Evolutionary conservation across 2,329 filamentous ascomycete species (phyloP), one percentile per base, ranked within the genome.

Genomic region (Penicillium fuscoglaucum): DNA sequence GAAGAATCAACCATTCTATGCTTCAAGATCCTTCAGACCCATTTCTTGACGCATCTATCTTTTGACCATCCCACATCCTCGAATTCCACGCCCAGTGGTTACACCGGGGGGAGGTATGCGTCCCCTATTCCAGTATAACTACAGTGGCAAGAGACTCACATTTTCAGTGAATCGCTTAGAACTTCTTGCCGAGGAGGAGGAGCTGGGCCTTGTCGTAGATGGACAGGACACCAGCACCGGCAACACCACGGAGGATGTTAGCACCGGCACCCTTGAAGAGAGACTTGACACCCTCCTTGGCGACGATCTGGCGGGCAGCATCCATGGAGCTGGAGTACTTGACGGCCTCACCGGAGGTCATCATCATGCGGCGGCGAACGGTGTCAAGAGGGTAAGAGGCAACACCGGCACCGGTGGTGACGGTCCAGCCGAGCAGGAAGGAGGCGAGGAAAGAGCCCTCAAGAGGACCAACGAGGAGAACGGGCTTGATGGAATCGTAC

Each of bases 211-310:
- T 93, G 82, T 99, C 95, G 85, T 99, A 99, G 91, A 99, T 97
- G 82, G 95, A 99, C 80, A 99, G 87, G 80, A 99, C 95, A 99
- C 95, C 95, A 85, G 95, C 95, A 91, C 95, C 96, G 79, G 95
- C 95, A 79, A 99, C 95, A 97, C 95, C 96, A 96, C 95, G 95
- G 85, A 99, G 95, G 79, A 99, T 99, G 91, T 99, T 99, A 88
- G 95, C 95, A 91, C 95, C 95, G 80, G 95, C 95, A 93, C 95
- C 95, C 91, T 99, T 99, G 93, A 99, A 99, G 83, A 99, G 93
- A 76, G 95, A 99, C 85, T 87, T 90, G 83, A 96, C 84, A 87
- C 95, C 95, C 87, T 98, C 95, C 84, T 80, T 91, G 84, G 93
- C 93, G 77, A 98, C 81, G 79, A 99, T 99, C 89, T 98, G 91